These are phyloP conservation scores for Kwoniella mangroviensis DNA, from an alignment of 768 basidiomycete species.

Conservation along the genomic window DNA sequence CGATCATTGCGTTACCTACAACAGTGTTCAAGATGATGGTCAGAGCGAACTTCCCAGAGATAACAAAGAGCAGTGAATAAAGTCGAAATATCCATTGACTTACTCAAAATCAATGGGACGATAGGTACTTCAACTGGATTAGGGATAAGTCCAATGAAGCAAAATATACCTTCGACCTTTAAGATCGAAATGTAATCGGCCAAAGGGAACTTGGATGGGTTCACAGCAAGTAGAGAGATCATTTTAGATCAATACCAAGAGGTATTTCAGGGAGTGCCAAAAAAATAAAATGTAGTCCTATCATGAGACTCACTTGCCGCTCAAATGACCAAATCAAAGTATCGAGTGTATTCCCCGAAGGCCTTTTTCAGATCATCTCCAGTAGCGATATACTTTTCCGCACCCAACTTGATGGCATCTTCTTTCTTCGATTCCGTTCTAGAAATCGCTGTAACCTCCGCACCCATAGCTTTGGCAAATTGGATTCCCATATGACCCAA, in stretches of 20 bases:
- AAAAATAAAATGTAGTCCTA: too few relatives aligned
- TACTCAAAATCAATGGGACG: constrained; percentile 6
- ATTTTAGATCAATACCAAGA: too few relatives aligned
- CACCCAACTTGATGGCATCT: constrained; percentile 66
- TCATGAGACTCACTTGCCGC: not conserved
- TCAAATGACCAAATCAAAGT: not conserved
- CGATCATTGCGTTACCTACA: constrained; percentile 17
- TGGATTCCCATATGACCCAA: constrained; percentile 33
- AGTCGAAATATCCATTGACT: not conserved
- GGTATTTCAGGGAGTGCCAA: too few relatives aligned
- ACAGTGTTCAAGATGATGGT: too few relatives aligned
- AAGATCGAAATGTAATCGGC: constrained; percentile 4
- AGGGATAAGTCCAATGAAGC: constrained; percentile 10
- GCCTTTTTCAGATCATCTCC: constrained; percentile 21
- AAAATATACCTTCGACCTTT: not conserved
- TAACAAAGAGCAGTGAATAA: too few relatives aligned
- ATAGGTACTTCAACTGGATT: constrained; percentile 8
- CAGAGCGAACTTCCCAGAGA: too few relatives aligned
- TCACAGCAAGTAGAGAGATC: too few relatives aligned
- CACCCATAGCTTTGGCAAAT: constrained; percentile 64
- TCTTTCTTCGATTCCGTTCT: constrained; percentile 64
- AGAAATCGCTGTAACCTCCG: constrained; percentile 66
- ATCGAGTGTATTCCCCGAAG: not conserved
- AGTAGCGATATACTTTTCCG: constrained; percentile 64
- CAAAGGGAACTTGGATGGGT: constrained; percentile 1